phyloP scores from a whole-genome alignment of 805 yeast species.

The Ogataea sp. region DNA sequence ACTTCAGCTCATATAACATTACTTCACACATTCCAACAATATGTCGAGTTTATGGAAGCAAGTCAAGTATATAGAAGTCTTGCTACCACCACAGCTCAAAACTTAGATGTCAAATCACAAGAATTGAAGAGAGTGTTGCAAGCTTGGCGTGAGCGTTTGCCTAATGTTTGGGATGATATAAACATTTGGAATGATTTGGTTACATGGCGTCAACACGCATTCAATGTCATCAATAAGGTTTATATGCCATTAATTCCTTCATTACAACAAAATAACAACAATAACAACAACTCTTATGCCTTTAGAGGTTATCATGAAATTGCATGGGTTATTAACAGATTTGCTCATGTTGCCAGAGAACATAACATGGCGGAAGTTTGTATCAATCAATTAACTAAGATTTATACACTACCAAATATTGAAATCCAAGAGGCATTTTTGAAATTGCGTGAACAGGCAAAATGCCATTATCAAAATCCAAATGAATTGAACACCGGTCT shows the following conservation, averaged over 20 bases:
- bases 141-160: slow-evolving; percentile 97
- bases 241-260: slow-evolving; percentile 90
- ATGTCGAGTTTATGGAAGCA: slow-evolving; percentile 96
- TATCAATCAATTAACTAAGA: slow-evolving; percentile 83
- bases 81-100: slow-evolving; percentile 84
- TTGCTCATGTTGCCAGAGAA: slow-evolving; percentile 97
- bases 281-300: slow-evolving; percentile 83
- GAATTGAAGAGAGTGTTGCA: slow-evolving; percentile 90
- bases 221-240: slow-evolving; percentile 89
- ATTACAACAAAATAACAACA: slow-evolving; percentile 59
- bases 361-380: slow-evolving; percentile 97
- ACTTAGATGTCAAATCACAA: slow-evolving; percentile 86
- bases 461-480: slow-evolving; percentile 91
- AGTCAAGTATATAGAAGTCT: slow-evolving; percentile 86
- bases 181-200: slow-evolving; percentile 96
- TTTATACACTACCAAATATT: slow-evolving; percentile 91
- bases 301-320: slow-evolving; percentile 97
- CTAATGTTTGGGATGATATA: slow-evolving; percentile 96
- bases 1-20: slow-evolving; percentile 84
- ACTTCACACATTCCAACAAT: slow-evolving; percentile 92
- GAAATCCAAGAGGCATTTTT: slow-evolving; percentile 97
- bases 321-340: slow-evolving; percentile 97
- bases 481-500: slow-evolving; percentile 89
- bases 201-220: slow-evolving; percentile 98
- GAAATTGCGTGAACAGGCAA: slow-evolving; percentile 93